Evolutionary conservation across 1,284 basidiomycete species (phyloP).

Genomic region (Pseudozyma hubeiensis): DNA sequence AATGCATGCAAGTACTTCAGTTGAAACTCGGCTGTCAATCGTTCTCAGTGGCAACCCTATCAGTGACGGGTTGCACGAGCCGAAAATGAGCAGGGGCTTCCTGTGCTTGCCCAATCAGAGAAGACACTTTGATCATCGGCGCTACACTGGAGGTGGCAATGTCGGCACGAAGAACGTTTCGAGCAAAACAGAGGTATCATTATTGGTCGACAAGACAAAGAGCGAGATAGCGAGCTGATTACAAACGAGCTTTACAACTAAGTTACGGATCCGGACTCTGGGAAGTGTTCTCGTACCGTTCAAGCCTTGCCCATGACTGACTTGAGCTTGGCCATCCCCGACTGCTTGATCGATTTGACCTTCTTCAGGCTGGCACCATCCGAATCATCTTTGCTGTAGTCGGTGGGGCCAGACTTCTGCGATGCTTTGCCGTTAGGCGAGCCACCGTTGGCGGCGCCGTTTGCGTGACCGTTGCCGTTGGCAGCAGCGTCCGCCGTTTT

Average conservation of each 20-base stretch:
- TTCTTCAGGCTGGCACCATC: constrained; percentile 30
- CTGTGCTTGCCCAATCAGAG: too few relatives aligned
- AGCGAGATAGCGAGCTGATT: background rate
- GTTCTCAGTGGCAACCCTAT: constrained; percentile 13
- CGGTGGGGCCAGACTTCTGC: constrained; percentile 22
- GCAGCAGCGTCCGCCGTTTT: constrained; percentile 10
- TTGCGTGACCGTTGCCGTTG: constrained; percentile 12
- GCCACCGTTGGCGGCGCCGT: constrained; percentile 19
- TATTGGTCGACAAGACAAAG: too few relatives aligned
- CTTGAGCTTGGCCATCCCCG: constrained; percentile 48
- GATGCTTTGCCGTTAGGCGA: constrained; percentile 4
- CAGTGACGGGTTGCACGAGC: background rate
- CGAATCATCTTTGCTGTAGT: constrained; percentile 29
- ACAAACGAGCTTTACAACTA: constrained; percentile 2
- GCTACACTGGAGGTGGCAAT: too few relatives aligned
- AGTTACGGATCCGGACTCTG: background rate
- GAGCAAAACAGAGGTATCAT: background rate
- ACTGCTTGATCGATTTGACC: constrained; percentile 35
- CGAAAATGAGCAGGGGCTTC: constrained; percentile 5
- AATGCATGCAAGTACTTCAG: background rate
- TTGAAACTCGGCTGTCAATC: background rate
- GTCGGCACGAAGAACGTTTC: too few relatives aligned
- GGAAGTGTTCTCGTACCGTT: background rate
- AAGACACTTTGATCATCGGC: too few relatives aligned
- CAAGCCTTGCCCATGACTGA: constrained; percentile 36